Conservation (phyloP, 2,329 filamentous ascomycete species). For the Arachnopeziza araneosa region DNA sequence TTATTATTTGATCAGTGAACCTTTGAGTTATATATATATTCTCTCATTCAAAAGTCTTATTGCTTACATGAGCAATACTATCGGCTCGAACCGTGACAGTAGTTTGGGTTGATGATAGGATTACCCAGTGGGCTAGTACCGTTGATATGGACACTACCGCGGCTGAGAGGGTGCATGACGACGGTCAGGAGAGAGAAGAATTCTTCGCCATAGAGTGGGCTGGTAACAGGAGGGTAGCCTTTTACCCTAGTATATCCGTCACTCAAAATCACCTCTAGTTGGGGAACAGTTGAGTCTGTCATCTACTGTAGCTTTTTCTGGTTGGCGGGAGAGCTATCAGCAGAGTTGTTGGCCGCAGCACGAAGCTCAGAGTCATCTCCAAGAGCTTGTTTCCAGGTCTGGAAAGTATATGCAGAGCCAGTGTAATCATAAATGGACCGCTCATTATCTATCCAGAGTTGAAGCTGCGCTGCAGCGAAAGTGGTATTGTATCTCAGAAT, state of each 20-base stretch:
- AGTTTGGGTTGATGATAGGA: slow-evolving; percentile 47
- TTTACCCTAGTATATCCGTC: slow-evolving; percentile 39
- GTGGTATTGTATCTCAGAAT: slow-evolving; percentile 19
- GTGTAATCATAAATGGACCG: slow-evolving; percentile 17
- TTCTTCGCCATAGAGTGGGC: neutral
- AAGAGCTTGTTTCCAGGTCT: slow-evolving; percentile 29
- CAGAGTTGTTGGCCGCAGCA: slow-evolving; percentile 31
- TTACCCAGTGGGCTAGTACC: slow-evolving; percentile 11
- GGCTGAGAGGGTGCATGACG: slow-evolving; percentile 51
- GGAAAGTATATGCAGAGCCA: slow-evolving; percentile 35
- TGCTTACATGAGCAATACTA: no score
- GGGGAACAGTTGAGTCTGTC: slow-evolving; percentile 22
- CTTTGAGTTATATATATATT: no score
- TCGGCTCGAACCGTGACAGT: no score
- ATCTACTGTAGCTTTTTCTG: slow-evolving; percentile 38
- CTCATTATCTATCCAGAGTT: slow-evolving; percentile 13
- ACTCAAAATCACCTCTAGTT: slow-evolving; percentile 31
- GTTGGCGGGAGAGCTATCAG: slow-evolving; percentile 30
- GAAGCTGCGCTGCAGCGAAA: slow-evolving; percentile 33
- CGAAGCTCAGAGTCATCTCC: slow-evolving; percentile 27
- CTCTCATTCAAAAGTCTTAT: no score
- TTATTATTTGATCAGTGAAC: no score
- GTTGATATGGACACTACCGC: slow-evolving; percentile 52
- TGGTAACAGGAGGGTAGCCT: slow-evolving; percentile 15
- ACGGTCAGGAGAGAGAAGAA: slow-evolving; percentile 39